These are phyloP conservation scores for Pharnaceum exiguum DNA, from an alignment of 148 eudicot species.

Conservation along the genomic window DNA sequence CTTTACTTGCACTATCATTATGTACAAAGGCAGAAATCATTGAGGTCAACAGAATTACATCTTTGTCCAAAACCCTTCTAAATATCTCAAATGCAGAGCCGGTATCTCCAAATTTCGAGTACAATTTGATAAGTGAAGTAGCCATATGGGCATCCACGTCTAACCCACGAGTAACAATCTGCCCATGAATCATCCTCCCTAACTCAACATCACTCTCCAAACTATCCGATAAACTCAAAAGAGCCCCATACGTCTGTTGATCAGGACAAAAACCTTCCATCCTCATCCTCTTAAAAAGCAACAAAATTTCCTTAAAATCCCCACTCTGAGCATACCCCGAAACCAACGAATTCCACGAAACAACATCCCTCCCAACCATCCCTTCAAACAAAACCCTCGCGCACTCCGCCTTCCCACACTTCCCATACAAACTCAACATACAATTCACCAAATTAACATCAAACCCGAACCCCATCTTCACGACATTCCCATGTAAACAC, in stretches of 20 bases:
- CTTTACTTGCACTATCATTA: conserved; percentile 51
- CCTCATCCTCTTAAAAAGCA: conserved; percentile 49
- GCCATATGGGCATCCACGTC: conserved; percentile 44
- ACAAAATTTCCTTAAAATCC: conserved; percentile 30
- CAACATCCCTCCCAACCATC: conserved; percentile 53
- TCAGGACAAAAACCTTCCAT: conserved; percentile 54
- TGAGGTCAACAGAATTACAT: conserved; percentile 66
- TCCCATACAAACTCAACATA: conserved; percentile 59
- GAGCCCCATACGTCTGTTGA: conserved; percentile 52
- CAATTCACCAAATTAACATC: conserved; percentile 50
- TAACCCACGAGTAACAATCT: conserved; percentile 47
- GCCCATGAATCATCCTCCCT: conserved; percentile 59
- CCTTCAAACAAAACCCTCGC: conserved; percentile 56
- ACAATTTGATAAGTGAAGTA: conserved; percentile 58
- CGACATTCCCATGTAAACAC: conserved; percentile 43
- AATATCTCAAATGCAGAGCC: conserved; percentile 48
- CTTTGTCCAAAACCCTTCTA: conserved; percentile 46
- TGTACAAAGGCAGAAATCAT: conserved; percentile 90
- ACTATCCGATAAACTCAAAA: conserved; percentile 36
- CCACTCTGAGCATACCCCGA: conserved; percentile 47
- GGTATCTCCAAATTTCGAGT: conserved; percentile 44
- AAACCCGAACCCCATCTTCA: conserved; percentile 43
- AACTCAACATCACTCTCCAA: conserved; percentile 32
- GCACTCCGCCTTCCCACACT: conserved; percentile 50
- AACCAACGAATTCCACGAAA: conserved; percentile 89